Base-by-base conservation (phyloP, 345 rosid genomes). In the Murraya koenigii region DNA sequence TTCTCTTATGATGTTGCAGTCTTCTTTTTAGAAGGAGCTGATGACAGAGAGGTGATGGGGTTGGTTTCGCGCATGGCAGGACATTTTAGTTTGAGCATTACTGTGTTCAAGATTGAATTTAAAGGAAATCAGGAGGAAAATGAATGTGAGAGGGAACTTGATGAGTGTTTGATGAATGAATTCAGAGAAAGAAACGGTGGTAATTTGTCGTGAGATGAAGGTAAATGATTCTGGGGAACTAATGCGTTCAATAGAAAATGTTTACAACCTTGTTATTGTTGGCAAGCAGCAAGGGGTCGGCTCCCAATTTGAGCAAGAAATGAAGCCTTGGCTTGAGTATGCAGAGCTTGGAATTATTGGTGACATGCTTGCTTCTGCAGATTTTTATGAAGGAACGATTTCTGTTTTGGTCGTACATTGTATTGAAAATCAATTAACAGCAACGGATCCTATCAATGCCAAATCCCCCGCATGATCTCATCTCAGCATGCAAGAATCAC, bases 1-100 rank as follows among this genome's bases (percentile, higher is more conserved):
- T 65, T 75, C 58, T 69, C 76, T n/a, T 80, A 44, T 33, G 62
- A 60, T 8, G 60, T 82, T 13, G 80, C 67, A 2, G 67, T 82
- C 17, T 5, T 86, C 25, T 85, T 87, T 73, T 9, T 80, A 2
- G 84, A 85, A 2, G 90, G 90, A 8, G 55, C 69, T 8, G 83
- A 85, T 36, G 88, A 87, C 59, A 80, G 88, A 1, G 88, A 85
- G 75, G 88, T 83, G 6, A 54, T 85, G 71, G 38, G 87, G 14
- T 61, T 85, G 5, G 87, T 69, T 6, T 14, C 33, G 5, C 77
- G 90, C 36, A 87, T 87, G 82, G 66, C 79, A 5, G 62, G 66
- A 2, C 78, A 79, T 52, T 81, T 77, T 25, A 20, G 54, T 8
- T 71, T 83, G 39, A 74, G 52, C 26, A 66, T 82, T 25, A 80